Conservation (phyloP, 345 rosid genomes). For the Euphorbia lathyris region DNA sequence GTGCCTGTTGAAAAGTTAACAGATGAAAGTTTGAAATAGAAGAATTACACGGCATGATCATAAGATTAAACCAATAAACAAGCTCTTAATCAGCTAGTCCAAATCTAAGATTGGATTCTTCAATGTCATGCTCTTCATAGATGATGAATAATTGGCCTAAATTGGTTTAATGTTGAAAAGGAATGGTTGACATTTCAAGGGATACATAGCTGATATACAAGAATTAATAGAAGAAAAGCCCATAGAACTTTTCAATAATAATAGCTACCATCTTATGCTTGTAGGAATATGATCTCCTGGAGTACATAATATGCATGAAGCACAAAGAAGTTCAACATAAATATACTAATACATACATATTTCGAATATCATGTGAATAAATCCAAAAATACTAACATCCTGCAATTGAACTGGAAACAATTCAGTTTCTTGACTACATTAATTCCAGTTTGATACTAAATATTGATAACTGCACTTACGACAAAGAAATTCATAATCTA, state of each 20-base stretch:
- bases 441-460: not conserved
- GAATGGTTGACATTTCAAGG: not conserved
- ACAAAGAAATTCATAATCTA: constrained; percentile 8
- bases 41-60: not conserved
- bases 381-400: too few relatives aligned
- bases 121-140: not conserved
- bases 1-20: constrained; percentile 32
- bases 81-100: not conserved
- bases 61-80: constrained; percentile 7
- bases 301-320: too few relatives aligned
- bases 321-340: too few relatives aligned
- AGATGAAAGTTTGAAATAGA: not conserved
- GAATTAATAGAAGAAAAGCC: not conserved
- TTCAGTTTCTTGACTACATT: too few relatives aligned
- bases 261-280: not conserved
- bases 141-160: not conserved
- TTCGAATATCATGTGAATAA: too few relatives aligned
- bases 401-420: too few relatives aligned
- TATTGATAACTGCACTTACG: not conserved
- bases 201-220: too few relatives aligned
- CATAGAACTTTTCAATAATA: not conserved
- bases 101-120: not conserved
- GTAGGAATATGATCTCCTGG: not conserved
- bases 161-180: not conserved
- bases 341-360: too few relatives aligned